A percentile compares a stretch with the other conserved stretches of the same genome.
Evolutionary conservation across 2,329 filamentous ascomycete genomes (phyloP).

Genomic region (Penicillium crustosum): DNA sequence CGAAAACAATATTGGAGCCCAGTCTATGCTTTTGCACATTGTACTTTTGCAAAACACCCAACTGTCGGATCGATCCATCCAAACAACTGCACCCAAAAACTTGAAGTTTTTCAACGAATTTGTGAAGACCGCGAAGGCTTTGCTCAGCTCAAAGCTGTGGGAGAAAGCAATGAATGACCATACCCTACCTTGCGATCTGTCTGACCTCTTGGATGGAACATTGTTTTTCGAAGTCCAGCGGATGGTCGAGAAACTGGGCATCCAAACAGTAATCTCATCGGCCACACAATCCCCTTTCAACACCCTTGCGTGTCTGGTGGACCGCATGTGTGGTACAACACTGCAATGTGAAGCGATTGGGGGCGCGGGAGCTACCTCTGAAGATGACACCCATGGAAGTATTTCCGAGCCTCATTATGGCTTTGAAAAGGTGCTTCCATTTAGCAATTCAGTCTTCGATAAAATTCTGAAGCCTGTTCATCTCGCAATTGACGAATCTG

Average conservation of each 20-base stretch:
- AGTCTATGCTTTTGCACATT: conserved; percentile 24
- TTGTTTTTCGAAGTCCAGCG: conserved; percentile 34
- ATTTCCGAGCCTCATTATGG: not conserved
- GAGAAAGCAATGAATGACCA: conserved; percentile 25
- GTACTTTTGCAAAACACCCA: conserved; percentile 22
- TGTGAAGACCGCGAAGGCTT: conserved; percentile 34
- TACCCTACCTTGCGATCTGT: conserved; percentile 46
- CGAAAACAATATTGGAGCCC: conserved; percentile 2
- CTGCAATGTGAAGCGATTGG: not conserved
- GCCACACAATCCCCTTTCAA: conserved; percentile 18
- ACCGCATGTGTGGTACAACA: conserved; percentile 1
- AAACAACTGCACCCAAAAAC: not conserved
- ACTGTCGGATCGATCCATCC: conserved; percentile 19
- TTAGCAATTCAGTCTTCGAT: conserved; percentile 31
- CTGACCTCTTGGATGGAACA: conserved; percentile 59
- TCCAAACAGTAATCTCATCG: not conserved
- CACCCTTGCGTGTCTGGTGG: conserved; percentile 6
- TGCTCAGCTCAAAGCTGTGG: conserved; percentile 44
- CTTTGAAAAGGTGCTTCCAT: conserved; percentile 20
- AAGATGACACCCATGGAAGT: not conserved
- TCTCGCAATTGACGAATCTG: conserved; percentile 17
- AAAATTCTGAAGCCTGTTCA: conserved; percentile 27
- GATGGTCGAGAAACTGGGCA: conserved; percentile 2
- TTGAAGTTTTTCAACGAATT: conserved; percentile 37
- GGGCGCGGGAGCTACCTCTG: not conserved